phyloP scores from a whole-genome alignment of 495 filamentous ascomycete genomes.

The Podospora pseudoanserina region DNA sequence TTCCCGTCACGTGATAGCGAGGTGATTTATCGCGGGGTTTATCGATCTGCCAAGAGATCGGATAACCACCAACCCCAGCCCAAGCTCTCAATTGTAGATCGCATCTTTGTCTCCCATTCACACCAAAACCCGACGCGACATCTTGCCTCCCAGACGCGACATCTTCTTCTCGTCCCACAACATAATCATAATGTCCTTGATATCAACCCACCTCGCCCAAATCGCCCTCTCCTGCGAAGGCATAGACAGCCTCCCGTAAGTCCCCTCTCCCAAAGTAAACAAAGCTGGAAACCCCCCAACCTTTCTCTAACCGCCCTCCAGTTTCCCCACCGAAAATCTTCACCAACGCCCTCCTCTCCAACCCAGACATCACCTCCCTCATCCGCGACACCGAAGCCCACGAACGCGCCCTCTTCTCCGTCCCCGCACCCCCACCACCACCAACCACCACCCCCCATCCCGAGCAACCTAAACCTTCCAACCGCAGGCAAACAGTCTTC shows the following conservation, averaged over 20 bases:
- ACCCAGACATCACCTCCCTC: constrained; percentile 85
- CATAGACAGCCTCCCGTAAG: constrained; percentile 80
- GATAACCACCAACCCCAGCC: background rate
- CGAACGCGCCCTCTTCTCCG: constrained; percentile 91
- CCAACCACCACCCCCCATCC: constrained; percentile 34
- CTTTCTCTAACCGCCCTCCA: constrained; percentile 27
- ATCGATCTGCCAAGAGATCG: background rate
- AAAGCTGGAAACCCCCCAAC: background rate
- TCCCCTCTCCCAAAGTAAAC: constrained; percentile 16
- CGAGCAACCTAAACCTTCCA: constrained; percentile 26
- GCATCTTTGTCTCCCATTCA: background rate
- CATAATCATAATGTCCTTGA: constrained; percentile 58
- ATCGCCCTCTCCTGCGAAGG: constrained; percentile 77
- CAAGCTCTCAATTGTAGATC: background rate
- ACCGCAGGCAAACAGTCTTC: constrained; percentile 53
- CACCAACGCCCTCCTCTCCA: constrained; percentile 84
- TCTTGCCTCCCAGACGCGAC: too few species aligned
- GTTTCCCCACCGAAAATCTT: constrained; percentile 94
- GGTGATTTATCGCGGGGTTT: background rate
- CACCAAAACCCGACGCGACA: background rate
- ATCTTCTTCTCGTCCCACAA: background rate
- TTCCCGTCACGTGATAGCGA: background rate
- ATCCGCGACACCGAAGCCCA: constrained; percentile 95
- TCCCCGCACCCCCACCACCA: constrained; percentile 62
- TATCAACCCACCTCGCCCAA: constrained; percentile 85